phyloP scores from a whole-genome alignment of 2,329 filamentous ascomycete species.

The Fusarium sp. region DNA sequence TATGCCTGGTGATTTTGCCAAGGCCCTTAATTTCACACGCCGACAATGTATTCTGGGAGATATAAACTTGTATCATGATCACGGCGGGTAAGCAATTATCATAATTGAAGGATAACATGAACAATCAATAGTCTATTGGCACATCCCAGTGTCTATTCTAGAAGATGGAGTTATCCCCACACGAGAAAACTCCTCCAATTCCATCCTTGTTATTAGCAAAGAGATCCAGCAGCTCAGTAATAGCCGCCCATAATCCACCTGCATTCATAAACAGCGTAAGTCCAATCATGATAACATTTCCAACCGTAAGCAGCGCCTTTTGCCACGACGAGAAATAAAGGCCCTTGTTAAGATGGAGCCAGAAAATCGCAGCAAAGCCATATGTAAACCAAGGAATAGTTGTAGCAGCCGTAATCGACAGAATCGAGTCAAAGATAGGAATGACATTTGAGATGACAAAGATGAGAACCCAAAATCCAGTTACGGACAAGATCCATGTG shows the following conservation, averaged over 20 bases:
- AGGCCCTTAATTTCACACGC: no score
- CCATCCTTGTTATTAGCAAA: constrained; percentile 27
- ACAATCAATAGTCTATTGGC: background rate
- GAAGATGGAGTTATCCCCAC: constrained; percentile 40
- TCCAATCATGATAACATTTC: constrained; percentile 39
- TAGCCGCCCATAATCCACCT: constrained; percentile 43
- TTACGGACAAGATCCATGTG: constrained; percentile 42
- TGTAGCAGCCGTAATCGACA: constrained; percentile 44
- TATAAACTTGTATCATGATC: background rate
- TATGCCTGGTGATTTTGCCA: no score
- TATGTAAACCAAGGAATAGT: constrained; percentile 48
- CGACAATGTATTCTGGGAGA: no score
- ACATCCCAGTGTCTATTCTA: background rate
- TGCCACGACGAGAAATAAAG: constrained; percentile 37
- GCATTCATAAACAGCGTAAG: constrained; percentile 44
- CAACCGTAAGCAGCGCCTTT: constrained; percentile 31
- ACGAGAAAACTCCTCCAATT: constrained; percentile 40
- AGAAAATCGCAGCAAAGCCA: constrained; percentile 43
- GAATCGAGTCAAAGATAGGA: constrained; percentile 48
- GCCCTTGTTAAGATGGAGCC: constrained; percentile 42
- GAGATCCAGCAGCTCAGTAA: constrained; percentile 41
- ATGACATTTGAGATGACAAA: constrained; percentile 48
- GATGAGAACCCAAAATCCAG: constrained; percentile 43
- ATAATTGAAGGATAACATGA: fast-evolving
- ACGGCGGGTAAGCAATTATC: background rate